Evolutionary conservation across 2,329 filamentous ascomycete species (phyloP).

Genomic region (Cordyceps militaris): DNA sequence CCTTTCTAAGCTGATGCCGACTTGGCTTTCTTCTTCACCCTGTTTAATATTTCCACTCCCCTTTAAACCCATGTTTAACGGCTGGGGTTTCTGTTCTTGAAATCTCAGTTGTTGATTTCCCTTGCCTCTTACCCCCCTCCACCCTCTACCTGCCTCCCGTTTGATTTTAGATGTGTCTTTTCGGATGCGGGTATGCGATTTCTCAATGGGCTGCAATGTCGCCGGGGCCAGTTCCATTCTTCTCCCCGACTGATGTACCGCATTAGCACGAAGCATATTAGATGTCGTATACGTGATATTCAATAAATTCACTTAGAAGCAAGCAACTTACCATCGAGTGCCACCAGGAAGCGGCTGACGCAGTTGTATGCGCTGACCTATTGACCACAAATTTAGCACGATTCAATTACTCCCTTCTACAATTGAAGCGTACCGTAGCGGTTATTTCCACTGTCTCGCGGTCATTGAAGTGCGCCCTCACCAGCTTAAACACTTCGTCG

Average conservation of each 20-base stretch:
- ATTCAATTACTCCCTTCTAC: not conserved
- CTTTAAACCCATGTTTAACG: not conserved
- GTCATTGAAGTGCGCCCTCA: constrained; percentile 58
- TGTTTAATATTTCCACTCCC: constrained; percentile 6
- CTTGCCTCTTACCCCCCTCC: not conserved
- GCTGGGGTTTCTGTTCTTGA: not conserved
- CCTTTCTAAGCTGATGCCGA: not conserved
- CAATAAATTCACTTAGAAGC: not conserved
- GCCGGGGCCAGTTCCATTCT: constrained; percentile 45
- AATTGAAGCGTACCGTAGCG: constrained; percentile 50
- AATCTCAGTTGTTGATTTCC: not conserved
- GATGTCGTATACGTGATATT: not conserved
- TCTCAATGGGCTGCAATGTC: constrained; percentile 28
- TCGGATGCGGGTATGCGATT: constrained; percentile 7
- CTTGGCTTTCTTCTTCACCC: not conserved
- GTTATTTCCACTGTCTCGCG: constrained; percentile 76
- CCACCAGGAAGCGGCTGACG: constrained; percentile 76
- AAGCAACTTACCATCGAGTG: constrained; percentile 60
- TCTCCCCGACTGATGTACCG: constrained; percentile 45
- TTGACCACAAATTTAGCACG: constrained; percentile 15
- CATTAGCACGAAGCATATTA: not conserved
- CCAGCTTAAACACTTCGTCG: constrained; percentile 57
- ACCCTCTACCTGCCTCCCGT: not conserved
- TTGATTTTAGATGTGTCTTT: constrained; percentile 2
- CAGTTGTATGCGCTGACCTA: constrained; percentile 72